Base-by-base conservation (phyloP, 2,329 filamentous ascomycete species). In the Fusarium sp. region DNA sequence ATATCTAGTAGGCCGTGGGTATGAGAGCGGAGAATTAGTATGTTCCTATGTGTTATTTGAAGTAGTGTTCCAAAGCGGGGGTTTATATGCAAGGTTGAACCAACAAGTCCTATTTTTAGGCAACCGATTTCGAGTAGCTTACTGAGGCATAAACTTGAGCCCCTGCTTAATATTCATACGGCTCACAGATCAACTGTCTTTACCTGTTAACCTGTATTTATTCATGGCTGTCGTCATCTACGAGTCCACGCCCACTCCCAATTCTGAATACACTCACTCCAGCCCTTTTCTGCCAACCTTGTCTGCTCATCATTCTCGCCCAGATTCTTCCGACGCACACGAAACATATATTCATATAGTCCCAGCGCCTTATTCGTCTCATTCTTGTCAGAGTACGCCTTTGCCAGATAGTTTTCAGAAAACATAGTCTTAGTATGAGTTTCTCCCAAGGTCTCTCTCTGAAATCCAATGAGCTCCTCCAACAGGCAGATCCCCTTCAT, bases 221-320 rank as follows among this genome's bases (percentile, higher is more conserved):
- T 15, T 15, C 25, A 33, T 15, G 31, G 4, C 31, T 2, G 1
- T 6, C 10, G n/a, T 55, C 6, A 35, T 11, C 27, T 27, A 0
- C 27, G 27, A 3, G 5, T 11, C 27, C 14, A 56, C 6, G 52
- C 25, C 45, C 52, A 56, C 13, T 51, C 31, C 52, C 36, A 51
- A 0, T 11, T 23, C 20, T 40, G 11, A 7, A 25, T 25, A 11
- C 36, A 35, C 6, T 14, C 25, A 20, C n/a, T 2, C 37, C 29
- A 56, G 2, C 6, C 1, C 5, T 14, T 8, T 4, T 56, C 36
- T 1, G 52, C 45, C 21, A 2, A 51, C 27, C 11, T 27, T 1
- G 17, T 51, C 4, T 51, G 14, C 13, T 14, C 27, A 27, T 41
- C 2, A 0, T 13, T 4, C 10, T 11, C 10, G 0, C 3, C n/a